Evolutionary conservation across 2,329 filamentous ascomycete species (phyloP), one percentile per base, ranked within the genome.

Genomic region (Venturiaceae sp.): DNA sequence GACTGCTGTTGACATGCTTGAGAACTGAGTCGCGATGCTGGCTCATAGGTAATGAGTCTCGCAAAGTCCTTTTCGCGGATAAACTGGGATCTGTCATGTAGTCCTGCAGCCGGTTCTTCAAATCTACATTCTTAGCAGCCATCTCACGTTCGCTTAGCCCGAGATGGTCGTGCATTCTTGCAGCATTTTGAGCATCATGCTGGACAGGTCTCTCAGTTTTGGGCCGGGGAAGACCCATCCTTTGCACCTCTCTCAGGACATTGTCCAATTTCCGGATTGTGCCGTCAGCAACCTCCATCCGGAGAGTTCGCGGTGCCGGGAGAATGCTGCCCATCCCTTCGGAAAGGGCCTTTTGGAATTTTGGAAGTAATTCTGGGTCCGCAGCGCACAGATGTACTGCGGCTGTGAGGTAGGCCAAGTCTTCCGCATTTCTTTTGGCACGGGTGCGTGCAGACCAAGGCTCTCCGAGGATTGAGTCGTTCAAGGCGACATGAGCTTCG

Each of bases 41-140:
- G 53, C 70, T 74, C 68, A 78, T 74, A 8, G 75, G 75, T 30
- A 79, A 62, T 21, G 30, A 28, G 28, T 23, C 3, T 67, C 64
- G n/a, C n/a, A 28, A 14, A 5, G 67, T 66, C 58, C 67, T 70
- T 54, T 71, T 70, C 16, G 60, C 60, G 39, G 69, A 67, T 14
- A 69, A 52, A 3, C 58, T 46, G 19, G 61, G 58, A 11, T 65
- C 53, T 8, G 37, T 52, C 2, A 61, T 58, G 52, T 67, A 63
- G 3, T 53, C 41, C n/a, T 63, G 60, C 33, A 65, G 64, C 21
- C 50, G 58, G 7, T 59, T 50, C 23, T 62, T 62, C 16, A 58
- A 57, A 14, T 61, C 53, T 11, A 59, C 53, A 62, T 21, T 56
- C 14, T 26, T 55, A 36, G 58, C 60, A 63, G 23, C 60, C 47